These are phyloP conservation scores for Quercus lobata DNA, from an alignment of 331 rosid species.

Conservation along the genomic window DNA sequence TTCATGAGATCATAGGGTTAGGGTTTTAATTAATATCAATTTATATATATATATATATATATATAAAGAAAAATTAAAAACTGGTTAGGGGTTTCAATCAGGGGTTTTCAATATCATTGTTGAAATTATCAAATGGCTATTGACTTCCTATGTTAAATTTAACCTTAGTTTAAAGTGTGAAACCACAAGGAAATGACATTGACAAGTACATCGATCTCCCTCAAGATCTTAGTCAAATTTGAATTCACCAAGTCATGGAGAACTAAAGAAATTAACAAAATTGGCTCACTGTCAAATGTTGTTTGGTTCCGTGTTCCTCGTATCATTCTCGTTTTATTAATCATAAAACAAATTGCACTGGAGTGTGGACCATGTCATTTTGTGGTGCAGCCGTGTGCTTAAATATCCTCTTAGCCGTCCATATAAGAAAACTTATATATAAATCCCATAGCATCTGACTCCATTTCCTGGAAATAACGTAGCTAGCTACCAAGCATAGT, in stretches of 20 bases:
- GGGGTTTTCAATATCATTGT: background rate
- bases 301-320: background rate
- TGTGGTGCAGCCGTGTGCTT: background rate
- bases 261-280: background rate
- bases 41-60: too few relatives aligned
- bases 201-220: background rate
- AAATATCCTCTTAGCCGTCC: background rate
- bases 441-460: too few relatives aligned
- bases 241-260: background rate
- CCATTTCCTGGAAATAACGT: background rate
- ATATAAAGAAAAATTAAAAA: too few relatives aligned
- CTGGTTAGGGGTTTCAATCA: too few relatives aligned
- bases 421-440: background rate
- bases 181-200: background rate
- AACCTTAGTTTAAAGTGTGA: background rate
- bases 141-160: background rate
- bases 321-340: background rate
- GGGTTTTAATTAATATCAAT: too few relatives aligned
- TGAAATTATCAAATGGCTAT: background rate
- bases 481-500: background rate
- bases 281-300: background rate
- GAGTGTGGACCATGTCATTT: too few relatives aligned
- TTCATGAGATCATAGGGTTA: too few relatives aligned
- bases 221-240: background rate
- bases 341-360: too few relatives aligned